A percentile compares a stretch with the other conserved stretches of the same genome.
phyloP scores from a whole-genome alignment of 257 asterid genomes.

The Prunella vulgaris region DNA sequence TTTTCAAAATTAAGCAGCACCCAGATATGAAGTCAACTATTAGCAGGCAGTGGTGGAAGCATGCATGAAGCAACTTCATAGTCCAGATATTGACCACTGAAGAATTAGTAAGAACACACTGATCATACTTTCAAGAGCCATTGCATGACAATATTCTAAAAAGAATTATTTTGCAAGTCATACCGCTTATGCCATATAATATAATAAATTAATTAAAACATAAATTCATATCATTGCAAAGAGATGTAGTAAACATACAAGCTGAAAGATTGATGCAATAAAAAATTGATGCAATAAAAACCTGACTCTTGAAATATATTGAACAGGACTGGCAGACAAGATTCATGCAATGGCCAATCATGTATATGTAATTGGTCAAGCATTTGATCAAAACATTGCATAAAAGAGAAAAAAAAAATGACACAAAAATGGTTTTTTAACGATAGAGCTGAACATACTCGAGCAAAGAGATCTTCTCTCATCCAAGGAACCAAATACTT shows the following conservation, averaged over 20 bases:
- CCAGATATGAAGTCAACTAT: conserved; percentile 1
- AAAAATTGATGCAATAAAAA: background rate
- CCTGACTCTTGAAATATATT: background rate
- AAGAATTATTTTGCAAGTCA: background rate
- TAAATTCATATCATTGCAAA: background rate
- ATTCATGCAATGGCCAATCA: background rate
- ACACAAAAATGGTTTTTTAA: conserved; percentile 1
- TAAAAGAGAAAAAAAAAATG: background rate
- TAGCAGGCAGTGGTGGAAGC: background rate
- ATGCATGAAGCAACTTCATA: background rate
- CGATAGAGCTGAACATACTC: conserved; percentile 50
- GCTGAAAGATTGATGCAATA: background rate
- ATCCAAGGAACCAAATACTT: conserved; percentile 98
- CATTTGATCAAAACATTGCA: background rate
- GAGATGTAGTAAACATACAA: background rate
- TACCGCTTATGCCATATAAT: background rate
- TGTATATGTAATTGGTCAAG: background rate
- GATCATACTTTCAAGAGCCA: conserved; percentile 2
- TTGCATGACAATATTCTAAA: background rate
- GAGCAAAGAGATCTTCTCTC: conserved; percentile 94
- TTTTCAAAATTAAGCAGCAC: conserved; percentile 1
- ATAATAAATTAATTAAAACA: background rate
- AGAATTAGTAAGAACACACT: background rate
- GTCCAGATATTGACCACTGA: no score
- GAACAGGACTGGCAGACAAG: background rate